phyloP scores from a whole-genome alignment of 805 yeast genomes.

The Spathaspora arborariae region DNA sequence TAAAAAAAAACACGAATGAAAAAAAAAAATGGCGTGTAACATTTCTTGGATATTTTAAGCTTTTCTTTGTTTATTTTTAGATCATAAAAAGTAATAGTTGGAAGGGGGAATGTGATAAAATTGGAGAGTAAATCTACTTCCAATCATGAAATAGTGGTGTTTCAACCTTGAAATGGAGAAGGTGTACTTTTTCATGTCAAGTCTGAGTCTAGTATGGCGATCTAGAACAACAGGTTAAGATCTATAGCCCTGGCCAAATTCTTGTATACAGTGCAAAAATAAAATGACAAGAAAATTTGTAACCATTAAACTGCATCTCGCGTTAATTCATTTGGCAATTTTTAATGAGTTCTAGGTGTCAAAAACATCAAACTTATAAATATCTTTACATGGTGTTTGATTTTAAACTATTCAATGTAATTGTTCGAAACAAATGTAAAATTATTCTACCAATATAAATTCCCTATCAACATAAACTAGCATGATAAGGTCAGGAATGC shows the following conservation, averaged over 20 bases:
- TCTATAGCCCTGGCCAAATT: background rate
- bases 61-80: background rate
- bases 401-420: too few species aligned
- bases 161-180: too few species aligned
- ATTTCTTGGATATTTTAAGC: background rate
- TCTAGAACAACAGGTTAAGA: background rate
- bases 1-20: background rate
- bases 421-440: too few species aligned
- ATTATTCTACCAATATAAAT: too few species aligned
- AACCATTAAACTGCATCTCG: background rate
- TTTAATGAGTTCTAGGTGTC: background rate
- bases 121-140: too few species aligned
- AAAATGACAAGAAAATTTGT: background rate
- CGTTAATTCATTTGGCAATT: background rate
- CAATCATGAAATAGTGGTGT: too few species aligned
- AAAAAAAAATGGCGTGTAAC: background rate
- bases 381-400: too few species aligned
- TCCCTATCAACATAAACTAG: background rate
- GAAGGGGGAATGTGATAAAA: too few species aligned
- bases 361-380: too few species aligned
- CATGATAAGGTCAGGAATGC: background rate
- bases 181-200: too few species aligned
- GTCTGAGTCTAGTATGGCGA: too few species aligned
- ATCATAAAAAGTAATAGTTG: too few species aligned
- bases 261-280: background rate